Base-by-base conservation (phyloP, 2,329 filamentous ascomycete genomes). In the Balansia obtecta region DNA sequence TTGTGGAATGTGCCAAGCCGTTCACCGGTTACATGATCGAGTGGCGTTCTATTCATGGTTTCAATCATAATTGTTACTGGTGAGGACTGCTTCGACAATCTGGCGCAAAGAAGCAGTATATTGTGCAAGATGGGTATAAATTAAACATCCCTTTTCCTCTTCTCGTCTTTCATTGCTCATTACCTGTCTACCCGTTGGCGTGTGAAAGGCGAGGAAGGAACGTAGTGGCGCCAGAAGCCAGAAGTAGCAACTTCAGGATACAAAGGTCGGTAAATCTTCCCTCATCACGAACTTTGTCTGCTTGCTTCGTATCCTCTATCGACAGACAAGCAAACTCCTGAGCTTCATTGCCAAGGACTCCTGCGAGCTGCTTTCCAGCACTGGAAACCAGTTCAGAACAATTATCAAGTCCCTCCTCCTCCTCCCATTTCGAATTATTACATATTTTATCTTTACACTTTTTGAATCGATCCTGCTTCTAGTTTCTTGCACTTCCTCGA, bases 1-100 rank as follows among this genome's bases (percentile, higher is more conserved):
- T 49, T 49, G 44, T 49, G 47, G 18, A 3, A 10, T 38, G 32
- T 10, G 47, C 47, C 32, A 32, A 49, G 47, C 47, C 47, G 47
- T 44, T 44, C 20, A 22, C 2, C 20, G 20, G 40, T 13, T 49
- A 32, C 47, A 44, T 43, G 38, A 32, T 38, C 12, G 20, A n/a
- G 39, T 20, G 8, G 22, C 20, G 27, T 37, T 37, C 15, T 11
- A 44, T 46, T 46, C 30, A 20, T 18, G 16, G 33, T 3, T 13
- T 20, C 30, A 30, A 38, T 8, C 11, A 27, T 2, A 27, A 27
- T 4, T 12, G 5, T 12, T 37, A 4, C 34, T 9, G 34, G 34
- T 13, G 34, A 37, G 9, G 34, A 12, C 34, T 15, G 34, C 34
- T 37, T 37, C 34, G 4, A 37, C 34, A 6, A 5, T 3, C 34